Evolutionary conservation across 192 early-diverging fungal genomes (phyloP).

Genomic region (Coemansia guatemalensis): DNA sequence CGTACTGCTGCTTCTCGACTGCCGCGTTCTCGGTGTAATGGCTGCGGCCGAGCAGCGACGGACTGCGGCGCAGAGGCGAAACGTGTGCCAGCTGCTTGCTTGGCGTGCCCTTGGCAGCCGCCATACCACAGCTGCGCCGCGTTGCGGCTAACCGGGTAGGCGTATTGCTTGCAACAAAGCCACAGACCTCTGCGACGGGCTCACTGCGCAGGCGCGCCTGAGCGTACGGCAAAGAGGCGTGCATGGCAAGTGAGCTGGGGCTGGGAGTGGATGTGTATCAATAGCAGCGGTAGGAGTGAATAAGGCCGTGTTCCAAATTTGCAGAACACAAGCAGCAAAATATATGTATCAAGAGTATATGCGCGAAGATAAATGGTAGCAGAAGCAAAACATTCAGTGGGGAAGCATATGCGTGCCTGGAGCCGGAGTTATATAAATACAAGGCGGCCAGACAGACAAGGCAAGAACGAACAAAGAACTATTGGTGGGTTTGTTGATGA

Average conservation of each 20-base stretch:
- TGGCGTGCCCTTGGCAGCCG: constrained; percentile 7
- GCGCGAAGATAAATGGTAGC: constrained; percentile 1
- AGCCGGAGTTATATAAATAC: background rate
- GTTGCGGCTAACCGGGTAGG: constrained; percentile 12
- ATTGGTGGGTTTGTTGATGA: background rate
- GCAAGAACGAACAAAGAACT: background rate
- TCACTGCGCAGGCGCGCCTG: constrained; percentile 22
- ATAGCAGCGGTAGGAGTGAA: constrained; percentile 2
- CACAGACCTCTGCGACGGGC: constrained; percentile 38
- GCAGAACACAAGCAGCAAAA: background rate
- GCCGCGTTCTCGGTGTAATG: background rate
- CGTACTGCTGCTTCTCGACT: constrained; percentile 11
- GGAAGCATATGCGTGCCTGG: background rate
- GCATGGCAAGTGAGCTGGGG: background rate
- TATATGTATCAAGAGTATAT: background rate
- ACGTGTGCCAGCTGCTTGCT: background rate
- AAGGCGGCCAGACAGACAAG: background rate
- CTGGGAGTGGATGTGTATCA: background rate
- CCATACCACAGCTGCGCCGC: background rate
- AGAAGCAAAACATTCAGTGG: background rate
- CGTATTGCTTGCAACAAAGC: constrained; percentile 31
- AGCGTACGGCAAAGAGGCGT: constrained; percentile 10
- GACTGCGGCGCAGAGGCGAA: constrained; percentile 9
- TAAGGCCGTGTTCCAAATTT: constrained; percentile 4
- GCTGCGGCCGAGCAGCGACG: background rate